phyloP scores from a whole-genome alignment of 257 asterid genomes.

The Prunella vulgaris region DNA sequence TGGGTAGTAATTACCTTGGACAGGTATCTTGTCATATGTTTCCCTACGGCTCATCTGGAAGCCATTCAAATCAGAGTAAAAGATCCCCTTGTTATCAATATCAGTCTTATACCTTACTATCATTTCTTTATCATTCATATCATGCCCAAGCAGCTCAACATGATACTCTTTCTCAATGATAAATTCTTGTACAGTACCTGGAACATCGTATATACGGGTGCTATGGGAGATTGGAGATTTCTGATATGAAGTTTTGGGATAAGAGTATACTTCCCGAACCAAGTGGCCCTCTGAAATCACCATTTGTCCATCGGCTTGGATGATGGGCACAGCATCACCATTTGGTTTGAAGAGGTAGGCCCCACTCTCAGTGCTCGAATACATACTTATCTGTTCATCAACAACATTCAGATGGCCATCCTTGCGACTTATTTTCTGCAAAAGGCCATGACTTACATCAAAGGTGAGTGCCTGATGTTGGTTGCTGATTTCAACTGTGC shows the following conservation, averaged over 20 bases:
- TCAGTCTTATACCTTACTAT: conserved; percentile 75
- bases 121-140: conserved; percentile 61
- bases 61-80: conserved; percentile 88
- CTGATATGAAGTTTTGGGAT: conserved; percentile 67
- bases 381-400: conserved; percentile 73
- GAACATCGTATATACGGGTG: conserved; percentile 70
- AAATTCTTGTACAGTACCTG: conserved; percentile 60
- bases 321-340: conserved; percentile 74
- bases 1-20: conserved; percentile 96
- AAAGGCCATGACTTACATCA: conserved; percentile 50
- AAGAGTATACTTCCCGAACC: conserved; percentile 75
- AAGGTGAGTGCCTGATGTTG: conserved; percentile 59
- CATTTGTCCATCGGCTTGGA: conserved; percentile 51
- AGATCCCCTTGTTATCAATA: conserved; percentile 60
- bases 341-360: conserved; percentile 88
- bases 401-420: conserved; percentile 52
- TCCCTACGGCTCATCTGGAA: conserved; percentile 95
- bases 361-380: conserved; percentile 85
- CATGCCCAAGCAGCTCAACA: conserved; percentile 74
- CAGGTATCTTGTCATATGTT: conserved; percentile 86
- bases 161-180: conserved; percentile 92
- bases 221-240: conserved; percentile 75
- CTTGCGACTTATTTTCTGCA: conserved; percentile 51
- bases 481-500: conserved; percentile 56
- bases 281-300: conserved; percentile 76